These are phyloP conservation scores for Leptosphaerulina australis DNA, from an alignment of 2,329 filamentous ascomycete species.

Conservation along the genomic window DNA sequence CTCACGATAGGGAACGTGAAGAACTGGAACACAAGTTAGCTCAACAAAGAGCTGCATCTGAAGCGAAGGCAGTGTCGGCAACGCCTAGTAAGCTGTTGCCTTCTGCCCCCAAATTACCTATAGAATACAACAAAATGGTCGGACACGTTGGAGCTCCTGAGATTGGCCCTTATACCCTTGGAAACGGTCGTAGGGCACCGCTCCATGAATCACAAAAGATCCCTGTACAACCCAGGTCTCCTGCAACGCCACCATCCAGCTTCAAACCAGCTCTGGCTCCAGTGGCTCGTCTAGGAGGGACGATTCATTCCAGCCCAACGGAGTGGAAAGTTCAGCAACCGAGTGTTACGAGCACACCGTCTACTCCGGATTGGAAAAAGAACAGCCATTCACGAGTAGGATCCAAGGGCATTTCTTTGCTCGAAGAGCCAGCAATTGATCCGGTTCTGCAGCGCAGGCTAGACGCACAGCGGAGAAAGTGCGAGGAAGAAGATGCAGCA, in stretches of 20 bases:
- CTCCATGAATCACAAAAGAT: conserved; percentile 32
- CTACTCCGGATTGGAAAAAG: conserved; percentile 1
- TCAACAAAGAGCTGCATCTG: background rate
- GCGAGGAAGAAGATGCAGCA: background rate
- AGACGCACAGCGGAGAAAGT: conserved; percentile 18
- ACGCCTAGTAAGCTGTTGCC: background rate
- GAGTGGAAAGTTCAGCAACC: conserved; percentile 1
- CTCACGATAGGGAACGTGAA: background rate
- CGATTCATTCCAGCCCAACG: conserved; percentile 1
- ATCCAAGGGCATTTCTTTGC: conserved; percentile 12
- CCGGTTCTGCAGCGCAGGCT: conserved; percentile 17
- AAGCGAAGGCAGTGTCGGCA: background rate
- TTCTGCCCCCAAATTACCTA: conserved; percentile 3
- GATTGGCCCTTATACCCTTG: conserved; percentile 29
- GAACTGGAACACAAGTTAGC: background rate
- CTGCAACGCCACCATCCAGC: conserved; percentile 8
- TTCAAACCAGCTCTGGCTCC: conserved; percentile 21
- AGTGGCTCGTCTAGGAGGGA: conserved; percentile 23
- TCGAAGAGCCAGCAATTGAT: conserved; percentile 7
- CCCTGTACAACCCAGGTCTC: conserved; percentile 6
- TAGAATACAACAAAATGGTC: conserved; percentile 23
- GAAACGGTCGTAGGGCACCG: conserved; percentile 29
- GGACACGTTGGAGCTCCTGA: conserved; percentile 21
- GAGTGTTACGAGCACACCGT: background rate
- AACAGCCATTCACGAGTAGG: conserved; percentile 2